These are phyloP conservation scores for Fusarium anguioides DNA, from an alignment of 2,329 filamentous ascomycete genomes.

Conservation along the genomic window DNA sequence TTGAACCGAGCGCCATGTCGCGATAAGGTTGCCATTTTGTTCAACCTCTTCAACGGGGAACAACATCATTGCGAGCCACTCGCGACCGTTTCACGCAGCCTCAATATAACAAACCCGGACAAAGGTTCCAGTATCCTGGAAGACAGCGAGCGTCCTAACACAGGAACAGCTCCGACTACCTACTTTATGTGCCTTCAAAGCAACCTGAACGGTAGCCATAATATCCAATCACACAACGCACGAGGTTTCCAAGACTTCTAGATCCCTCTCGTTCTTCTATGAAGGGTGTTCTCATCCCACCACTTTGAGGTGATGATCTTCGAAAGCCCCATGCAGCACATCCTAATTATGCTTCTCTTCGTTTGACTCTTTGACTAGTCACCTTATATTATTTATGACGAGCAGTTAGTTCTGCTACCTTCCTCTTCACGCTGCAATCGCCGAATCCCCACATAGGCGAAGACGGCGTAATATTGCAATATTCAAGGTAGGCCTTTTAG, in stretches of 20 bases:
- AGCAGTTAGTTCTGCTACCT: slow-evolving; percentile 1
- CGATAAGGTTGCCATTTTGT: slow-evolving; percentile 25
- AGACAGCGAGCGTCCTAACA: not conserved
- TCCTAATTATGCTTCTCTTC: not conserved
- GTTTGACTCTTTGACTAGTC: not conserved
- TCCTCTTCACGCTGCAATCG: slow-evolving; percentile 6
- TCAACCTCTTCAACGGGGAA: not conserved
- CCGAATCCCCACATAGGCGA: not conserved
- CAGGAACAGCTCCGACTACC: not conserved
- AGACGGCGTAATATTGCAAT: not conserved
- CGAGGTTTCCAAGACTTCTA: slow-evolving; percentile 12
- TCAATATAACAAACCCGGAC: not conserved
- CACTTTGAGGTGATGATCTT: not conserved
- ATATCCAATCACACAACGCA: not conserved
- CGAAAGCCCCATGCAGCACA: not conserved
- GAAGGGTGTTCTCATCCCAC: slow-evolving; percentile 7
- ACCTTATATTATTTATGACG: not conserved
- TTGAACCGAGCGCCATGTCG: slow-evolving; percentile 5
- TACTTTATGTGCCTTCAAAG: not conserved
- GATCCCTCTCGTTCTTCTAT: not conserved
- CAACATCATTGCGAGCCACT: not conserved
- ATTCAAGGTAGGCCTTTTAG: not conserved
- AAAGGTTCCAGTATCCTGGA: slow-evolving; percentile 14
- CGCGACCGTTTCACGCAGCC: not conserved
- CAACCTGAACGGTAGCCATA: not conserved